Evolutionary conservation across 768 basidiomycete species (phyloP), one percentile per base, ranked within the genome.

Genomic region (Lentinula guzmanii): DNA sequence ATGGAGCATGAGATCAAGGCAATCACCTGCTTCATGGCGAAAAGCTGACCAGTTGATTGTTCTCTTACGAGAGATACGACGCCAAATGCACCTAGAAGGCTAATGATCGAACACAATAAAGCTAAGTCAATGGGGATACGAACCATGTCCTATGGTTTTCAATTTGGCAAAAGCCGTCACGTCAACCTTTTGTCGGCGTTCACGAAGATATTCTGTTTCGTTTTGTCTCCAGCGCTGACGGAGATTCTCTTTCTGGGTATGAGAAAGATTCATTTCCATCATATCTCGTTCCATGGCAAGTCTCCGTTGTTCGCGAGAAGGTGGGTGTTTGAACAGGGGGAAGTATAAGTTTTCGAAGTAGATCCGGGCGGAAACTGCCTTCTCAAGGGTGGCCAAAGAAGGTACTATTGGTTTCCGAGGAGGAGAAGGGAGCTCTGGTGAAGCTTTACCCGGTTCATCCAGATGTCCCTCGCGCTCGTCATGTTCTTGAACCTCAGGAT

Each of bases 131-230:
- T 65, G 52, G 33, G 31, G 46, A 35, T 42, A 66, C 73, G 66
- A 67, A 93, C 94, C 95, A 72, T 97, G 93, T 39, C 95, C 95
- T 70, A 97, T 95, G 53, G 92, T 93, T 80, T 96, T 91, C 64
- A 98, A 82, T 74, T 90, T 90, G 66, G 85, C 80, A 74, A 98
- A 98, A 33, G 89, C 90, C 67, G 85, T 90, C 53, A 85, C 87
- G 68, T 91, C 88, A 24, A 98, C 89, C 74, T 90, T 91, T 54
- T 81, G 81, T 68, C 95, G 82, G 62, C 86, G 80, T 66, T 94
- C 93, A 55, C 95, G 86, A 68, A 98, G 79, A 72, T 95, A 90
- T 54, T 91, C 87, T 3, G 90, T 93, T 79, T 98, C 96, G 70
- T 94, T 93, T 76, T 87, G 82, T 46, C 81, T 78, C 93, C 93